Conservation (phyloP, 352 stramenopile genomes). For the Phytopythium sindhum region DNA sequence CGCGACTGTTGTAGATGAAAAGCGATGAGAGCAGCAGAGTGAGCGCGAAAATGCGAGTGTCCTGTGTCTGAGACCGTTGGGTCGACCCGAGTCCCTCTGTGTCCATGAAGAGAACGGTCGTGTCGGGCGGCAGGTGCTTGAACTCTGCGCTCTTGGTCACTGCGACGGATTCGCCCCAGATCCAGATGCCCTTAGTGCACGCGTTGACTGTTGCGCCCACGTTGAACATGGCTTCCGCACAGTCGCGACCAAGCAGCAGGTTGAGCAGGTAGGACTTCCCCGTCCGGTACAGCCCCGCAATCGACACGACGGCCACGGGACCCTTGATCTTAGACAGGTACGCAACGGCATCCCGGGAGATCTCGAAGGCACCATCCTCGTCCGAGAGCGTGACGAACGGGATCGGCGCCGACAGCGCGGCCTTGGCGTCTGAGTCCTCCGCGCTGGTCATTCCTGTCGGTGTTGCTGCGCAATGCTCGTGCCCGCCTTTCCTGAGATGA, state of each 20-base stretch:
- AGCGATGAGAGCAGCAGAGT: slow-evolving; percentile 58
- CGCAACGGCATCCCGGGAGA: slow-evolving; percentile 49
- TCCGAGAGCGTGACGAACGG: slow-evolving; percentile 73
- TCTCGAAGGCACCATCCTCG: slow-evolving; percentile 51
- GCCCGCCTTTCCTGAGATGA: slow-evolving; percentile 5
- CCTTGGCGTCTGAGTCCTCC: not conserved
- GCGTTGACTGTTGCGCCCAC: slow-evolving; percentile 70
- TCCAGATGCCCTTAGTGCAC: slow-evolving; percentile 82
- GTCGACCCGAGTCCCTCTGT: slow-evolving; percentile 70
- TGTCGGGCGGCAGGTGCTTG: slow-evolving; percentile 41
- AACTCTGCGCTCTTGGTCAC: slow-evolving; percentile 15
- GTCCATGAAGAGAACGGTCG: slow-evolving; percentile 69
- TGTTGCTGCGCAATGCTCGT: not conserved
- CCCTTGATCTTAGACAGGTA: slow-evolving; percentile 62
- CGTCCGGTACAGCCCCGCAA: slow-evolving; percentile 72
- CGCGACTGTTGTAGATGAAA: slow-evolving; percentile 81
- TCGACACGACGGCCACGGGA: slow-evolving; percentile 59
- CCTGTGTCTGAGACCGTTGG: slow-evolving; percentile 61
- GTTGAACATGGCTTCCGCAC: slow-evolving; percentile 63
- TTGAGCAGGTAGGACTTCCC: slow-evolving; percentile 84
- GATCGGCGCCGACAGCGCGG: slow-evolving; percentile 31
- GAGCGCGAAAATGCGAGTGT: slow-evolving; percentile 72
- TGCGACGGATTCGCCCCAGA: slow-evolving; percentile 58
- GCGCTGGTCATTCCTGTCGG: not conserved
- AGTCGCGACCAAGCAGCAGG: slow-evolving; percentile 43